Evolutionary conservation across 176 grass and related monocot species (phyloP), one percentile per base, ranked within the genome.

Genomic region (Tillandsia fasciculata): DNA sequence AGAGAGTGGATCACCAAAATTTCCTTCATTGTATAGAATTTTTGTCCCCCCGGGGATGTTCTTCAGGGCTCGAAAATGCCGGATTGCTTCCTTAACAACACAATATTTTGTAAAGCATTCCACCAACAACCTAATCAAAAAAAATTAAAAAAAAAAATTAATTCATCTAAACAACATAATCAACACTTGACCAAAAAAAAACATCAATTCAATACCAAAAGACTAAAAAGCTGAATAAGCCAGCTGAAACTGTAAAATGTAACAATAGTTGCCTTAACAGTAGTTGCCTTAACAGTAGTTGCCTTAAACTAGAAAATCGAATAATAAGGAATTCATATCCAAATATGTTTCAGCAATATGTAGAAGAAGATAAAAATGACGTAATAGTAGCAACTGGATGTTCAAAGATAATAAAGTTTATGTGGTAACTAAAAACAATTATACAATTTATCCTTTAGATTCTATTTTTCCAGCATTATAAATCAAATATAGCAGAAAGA

Each of bases 101-200:
- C 81, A 81, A 64, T 96, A 96, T 58, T 96, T 96, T 72, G 92
- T 96, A 79, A 89, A 96, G 74, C 92, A 92, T 74, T 96, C 92
- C 57, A 92, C 92, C 76, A 96, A 74, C 70, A 96, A 82, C 70
- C 92, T 96, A 82, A 76, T 75, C 11, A 77, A 67, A 66, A 81
- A 67, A 53, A 27, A 20, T 20, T 20, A 49, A 28, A 74, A 52
- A 70, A 4, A 53, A 52, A 12, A 27, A 53, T 1, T 33, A 48
- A 75, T 50, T 17, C 13, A 53, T 26, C 14, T 33, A 53, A 20
- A 42, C 24, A 61, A 0, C 47, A 24, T 58, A 58, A 1, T 58
- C 15, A 75, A 28, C 11, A n/a, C 9, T 0, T 52, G 0, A 8
- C 1, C 9, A 33, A 7, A 65, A 33, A 51, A 66, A 12, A 24